Evolutionary conservation across 2,329 filamentous ascomycete species (phyloP).

Genomic region (Aspergillus puulaauensis): DNA sequence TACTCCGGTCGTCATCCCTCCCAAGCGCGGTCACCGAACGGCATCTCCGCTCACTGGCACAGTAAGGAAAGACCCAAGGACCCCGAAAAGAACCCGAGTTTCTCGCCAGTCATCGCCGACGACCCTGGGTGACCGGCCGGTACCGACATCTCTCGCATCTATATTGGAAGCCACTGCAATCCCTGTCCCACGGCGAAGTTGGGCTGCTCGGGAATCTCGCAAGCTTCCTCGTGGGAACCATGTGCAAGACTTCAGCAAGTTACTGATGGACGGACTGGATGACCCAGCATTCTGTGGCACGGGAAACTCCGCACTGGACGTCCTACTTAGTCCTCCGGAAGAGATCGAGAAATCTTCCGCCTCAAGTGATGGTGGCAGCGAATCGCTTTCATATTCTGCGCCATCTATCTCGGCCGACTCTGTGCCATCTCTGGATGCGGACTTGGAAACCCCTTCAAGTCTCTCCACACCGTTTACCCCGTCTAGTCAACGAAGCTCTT

Average conservation of each 20-base stretch:
- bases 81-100: constrained; percentile 18
- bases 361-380: constrained; percentile 45
- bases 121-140: constrained; percentile 38
- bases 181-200: constrained; percentile 48
- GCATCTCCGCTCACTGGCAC: constrained; percentile 18
- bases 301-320: constrained; percentile 51
- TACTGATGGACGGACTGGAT: constrained; percentile 54
- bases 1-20: constrained; percentile 36
- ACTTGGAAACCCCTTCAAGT: constrained; percentile 49
- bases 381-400: constrained; percentile 42
- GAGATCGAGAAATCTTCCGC: constrained; percentile 40
- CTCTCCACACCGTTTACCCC: constrained; percentile 45
- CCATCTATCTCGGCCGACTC: constrained; percentile 60
- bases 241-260: constrained; percentile 54
- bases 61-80: constrained; percentile 18
- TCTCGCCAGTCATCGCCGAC: constrained; percentile 27
- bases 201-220: constrained; percentile 39
- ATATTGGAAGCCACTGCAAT: constrained; percentile 61
- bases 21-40: constrained; percentile 29
- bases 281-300: constrained; percentile 44
- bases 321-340: constrained; percentile 56
- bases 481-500: constrained; percentile 35
- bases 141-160: constrained; percentile 57
- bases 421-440: constrained; percentile 53
- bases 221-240: constrained; percentile 42